phyloP scores from a whole-genome alignment of 2,329 filamentous ascomycete genomes.

The Venturia aucupariae region DNA sequence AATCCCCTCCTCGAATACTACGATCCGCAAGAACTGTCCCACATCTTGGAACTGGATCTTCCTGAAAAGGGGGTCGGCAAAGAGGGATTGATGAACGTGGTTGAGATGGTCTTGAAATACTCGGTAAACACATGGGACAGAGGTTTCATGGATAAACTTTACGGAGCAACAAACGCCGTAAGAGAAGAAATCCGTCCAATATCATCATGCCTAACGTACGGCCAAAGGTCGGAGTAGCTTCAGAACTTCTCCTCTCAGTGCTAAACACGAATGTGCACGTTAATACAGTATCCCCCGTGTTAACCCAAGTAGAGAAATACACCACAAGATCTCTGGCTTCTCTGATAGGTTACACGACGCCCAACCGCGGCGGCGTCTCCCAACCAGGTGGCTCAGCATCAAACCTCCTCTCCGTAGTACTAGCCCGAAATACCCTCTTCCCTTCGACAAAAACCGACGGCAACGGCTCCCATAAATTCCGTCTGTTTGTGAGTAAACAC shows the following conservation, averaged over 20 bases:
- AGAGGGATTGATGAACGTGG: conserved; percentile 36
- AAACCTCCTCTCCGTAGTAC: conserved; percentile 75
- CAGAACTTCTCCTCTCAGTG: conserved; percentile 73
- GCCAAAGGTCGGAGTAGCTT: conserved; percentile 63
- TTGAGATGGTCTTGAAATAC: conserved; percentile 65
- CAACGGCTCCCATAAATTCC: conserved; percentile 48
- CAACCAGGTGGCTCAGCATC: conserved; percentile 75
- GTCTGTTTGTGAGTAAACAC: conserved; percentile 79
- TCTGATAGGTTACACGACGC: conserved; percentile 66
- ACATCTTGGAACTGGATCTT: conserved; percentile 28
- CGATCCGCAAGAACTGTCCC: conserved; percentile 33
- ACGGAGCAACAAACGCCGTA: conserved; percentile 78
- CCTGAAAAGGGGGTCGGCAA: conserved; percentile 31
- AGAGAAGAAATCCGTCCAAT: too few relatives aligned
- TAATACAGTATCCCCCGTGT: conserved; percentile 83
- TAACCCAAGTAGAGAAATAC: conserved; percentile 80
- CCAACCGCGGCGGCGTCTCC: conserved; percentile 60
- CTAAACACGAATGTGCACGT: conserved; percentile 94
- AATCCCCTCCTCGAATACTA: conserved; percentile 36
- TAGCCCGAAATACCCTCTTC: conserved; percentile 79
- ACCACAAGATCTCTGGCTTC: conserved; percentile 64
- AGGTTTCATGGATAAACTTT: conserved; percentile 92
- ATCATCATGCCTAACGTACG: too few relatives aligned
- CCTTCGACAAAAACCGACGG: conserved; percentile 68
- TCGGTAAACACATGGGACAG: conserved; percentile 99